These are phyloP conservation scores for Clonostachys solani DNA, from an alignment of 2,329 filamentous ascomycete species.

Conservation along the genomic window DNA sequence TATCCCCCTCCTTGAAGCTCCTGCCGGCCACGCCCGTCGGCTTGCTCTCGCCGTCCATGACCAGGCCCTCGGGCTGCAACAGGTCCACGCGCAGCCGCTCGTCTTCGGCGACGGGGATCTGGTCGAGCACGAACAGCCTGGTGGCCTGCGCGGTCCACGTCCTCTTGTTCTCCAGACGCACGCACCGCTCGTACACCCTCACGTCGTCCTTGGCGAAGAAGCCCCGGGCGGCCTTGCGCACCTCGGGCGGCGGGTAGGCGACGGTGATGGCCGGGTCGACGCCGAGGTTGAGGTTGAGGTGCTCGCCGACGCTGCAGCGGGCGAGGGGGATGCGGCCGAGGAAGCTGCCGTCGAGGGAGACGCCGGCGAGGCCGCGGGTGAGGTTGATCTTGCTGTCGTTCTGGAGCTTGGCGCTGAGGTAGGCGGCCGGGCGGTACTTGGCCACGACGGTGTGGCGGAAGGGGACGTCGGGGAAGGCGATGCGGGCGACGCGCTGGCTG, in stretches of 20 bases:
- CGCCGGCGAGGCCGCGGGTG: slow-evolving; percentile 47
- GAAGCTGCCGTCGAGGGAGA: slow-evolving; percentile 61
- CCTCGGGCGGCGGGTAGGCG: slow-evolving; percentile 50
- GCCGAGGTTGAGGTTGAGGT: slow-evolving; percentile 51
- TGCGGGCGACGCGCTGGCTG: slow-evolving; percentile 56
- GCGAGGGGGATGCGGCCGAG: slow-evolving; percentile 52
- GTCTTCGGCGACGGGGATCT: slow-evolving; percentile 59
- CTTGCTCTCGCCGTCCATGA: slow-evolving; percentile 28
- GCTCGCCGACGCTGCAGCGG: slow-evolving; percentile 49
- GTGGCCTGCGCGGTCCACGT: slow-evolving; percentile 25
- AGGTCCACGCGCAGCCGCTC: slow-evolving; percentile 50
- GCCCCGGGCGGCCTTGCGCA: slow-evolving; percentile 43
- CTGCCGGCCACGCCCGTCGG: slow-evolving; percentile 21
- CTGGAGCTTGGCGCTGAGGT: slow-evolving; percentile 51
- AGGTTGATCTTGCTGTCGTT: slow-evolving; percentile 54
- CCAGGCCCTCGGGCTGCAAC: slow-evolving; percentile 41
- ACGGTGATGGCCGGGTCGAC: slow-evolving; percentile 54
- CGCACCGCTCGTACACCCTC: slow-evolving; percentile 40
- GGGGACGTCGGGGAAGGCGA: slow-evolving; percentile 42
- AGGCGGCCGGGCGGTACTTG: slow-evolving; percentile 56
- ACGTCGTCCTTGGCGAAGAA: slow-evolving; percentile 50
- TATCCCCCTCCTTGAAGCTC: slow-evolving; percentile 14
- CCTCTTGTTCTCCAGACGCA: slow-evolving; percentile 47
- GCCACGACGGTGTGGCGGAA: slow-evolving; percentile 57
- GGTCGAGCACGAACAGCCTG: slow-evolving; percentile 50